Evolutionary conservation across 2,329 filamentous ascomycete species (phyloP).

Genomic region (Exserohilum turcica): DNA sequence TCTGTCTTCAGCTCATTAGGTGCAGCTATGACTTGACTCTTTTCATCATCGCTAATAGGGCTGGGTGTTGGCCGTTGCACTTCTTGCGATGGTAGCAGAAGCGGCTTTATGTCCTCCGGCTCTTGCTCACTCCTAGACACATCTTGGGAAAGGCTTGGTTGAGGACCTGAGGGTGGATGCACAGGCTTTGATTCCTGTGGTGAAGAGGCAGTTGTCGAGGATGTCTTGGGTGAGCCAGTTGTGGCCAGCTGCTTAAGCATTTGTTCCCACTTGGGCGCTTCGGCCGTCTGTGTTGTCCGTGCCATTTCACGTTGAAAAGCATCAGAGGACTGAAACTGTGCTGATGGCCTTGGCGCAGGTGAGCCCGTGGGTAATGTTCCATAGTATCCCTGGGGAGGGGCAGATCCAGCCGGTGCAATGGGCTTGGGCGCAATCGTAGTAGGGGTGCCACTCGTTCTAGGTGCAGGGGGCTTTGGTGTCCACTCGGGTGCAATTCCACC

Average conservation of each 20-base stretch:
- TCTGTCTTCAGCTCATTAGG: slow-evolving; percentile 12
- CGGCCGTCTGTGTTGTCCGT: slow-evolving; percentile 27
- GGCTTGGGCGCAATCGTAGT: slow-evolving; percentile 23
- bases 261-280: slow-evolving; percentile 40
- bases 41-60: slow-evolving; percentile 42
- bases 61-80: slow-evolving; percentile 39
- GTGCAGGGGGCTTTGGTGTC: slow-evolving; percentile 35
- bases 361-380: slow-evolving; percentile 15
- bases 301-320: slow-evolving; percentile 52
- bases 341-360: slow-evolving; percentile 35
- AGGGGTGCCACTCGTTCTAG: slow-evolving; percentile 12
- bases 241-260: slow-evolving; percentile 42
- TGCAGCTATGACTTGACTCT: slow-evolving; percentile 12
- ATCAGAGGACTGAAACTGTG: slow-evolving; percentile 52
- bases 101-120: slow-evolving; percentile 21
- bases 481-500: slow-evolving; percentile 51
- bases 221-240: slow-evolving; percentile 15
- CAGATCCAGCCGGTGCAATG: slow-evolving; percentile 12
- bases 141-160: slow-evolving; percentile 21
- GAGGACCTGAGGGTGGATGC: slow-evolving; percentile 18
- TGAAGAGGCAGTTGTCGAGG: slow-evolving; percentile 9
- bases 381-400: slow-evolving; percentile 16
- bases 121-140: slow-evolving; percentile 17
- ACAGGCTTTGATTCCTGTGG: slow-evolving; percentile 25
- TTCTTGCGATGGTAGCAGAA: slow-evolving; percentile 22